These are phyloP conservation scores for Hypoxylon rickii DNA, from an alignment of 495 filamentous ascomycete species.

Conservation along the genomic window DNA sequence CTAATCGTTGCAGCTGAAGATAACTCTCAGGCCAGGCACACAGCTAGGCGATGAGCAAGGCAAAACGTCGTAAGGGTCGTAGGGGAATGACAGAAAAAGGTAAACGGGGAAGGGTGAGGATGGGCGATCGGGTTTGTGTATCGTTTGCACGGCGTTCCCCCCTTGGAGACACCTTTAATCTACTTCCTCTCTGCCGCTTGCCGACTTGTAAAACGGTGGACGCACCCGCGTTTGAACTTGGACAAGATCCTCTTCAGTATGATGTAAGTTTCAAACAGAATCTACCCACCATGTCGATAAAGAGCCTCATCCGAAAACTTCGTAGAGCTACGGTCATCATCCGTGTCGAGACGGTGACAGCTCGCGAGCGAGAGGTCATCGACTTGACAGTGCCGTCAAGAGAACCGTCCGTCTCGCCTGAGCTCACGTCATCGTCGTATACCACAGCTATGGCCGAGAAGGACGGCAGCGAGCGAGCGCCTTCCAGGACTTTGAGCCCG, in stretches of 20 bases:
- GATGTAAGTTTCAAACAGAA: slow-evolving; percentile 5
- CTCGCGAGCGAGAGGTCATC: slow-evolving; percentile 4
- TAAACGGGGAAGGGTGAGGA: not conserved
- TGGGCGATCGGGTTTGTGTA: too few relatives aligned
- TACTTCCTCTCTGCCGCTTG: not conserved
- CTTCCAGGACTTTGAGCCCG: slow-evolving; percentile 6
- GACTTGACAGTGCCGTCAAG: slow-evolving; percentile 4
- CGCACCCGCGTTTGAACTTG: too few relatives aligned
- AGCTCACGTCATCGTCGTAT: not conserved
- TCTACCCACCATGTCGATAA: slow-evolving; percentile 7
- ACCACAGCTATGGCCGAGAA: not conserved
- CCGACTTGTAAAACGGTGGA: slow-evolving; percentile 1
- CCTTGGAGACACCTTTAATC: too few relatives aligned
- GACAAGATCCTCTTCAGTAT: not conserved
- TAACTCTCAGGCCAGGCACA: slow-evolving; percentile 7
- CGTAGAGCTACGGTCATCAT: slow-evolving; percentile 18
- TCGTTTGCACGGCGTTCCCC: too few relatives aligned
- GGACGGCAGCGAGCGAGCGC: not conserved
- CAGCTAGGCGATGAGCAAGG: slow-evolving; percentile 14
- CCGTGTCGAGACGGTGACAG: not conserved
- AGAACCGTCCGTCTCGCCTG: not conserved
- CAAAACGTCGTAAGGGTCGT: not conserved
- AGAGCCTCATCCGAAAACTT: slow-evolving; percentile 14
- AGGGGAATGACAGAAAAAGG: not conserved
- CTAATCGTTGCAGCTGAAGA: slow-evolving; percentile 14